Conservation (phyloP, 2,329 filamentous ascomycete species). For the Penicillium sclerotigenum region DNA sequence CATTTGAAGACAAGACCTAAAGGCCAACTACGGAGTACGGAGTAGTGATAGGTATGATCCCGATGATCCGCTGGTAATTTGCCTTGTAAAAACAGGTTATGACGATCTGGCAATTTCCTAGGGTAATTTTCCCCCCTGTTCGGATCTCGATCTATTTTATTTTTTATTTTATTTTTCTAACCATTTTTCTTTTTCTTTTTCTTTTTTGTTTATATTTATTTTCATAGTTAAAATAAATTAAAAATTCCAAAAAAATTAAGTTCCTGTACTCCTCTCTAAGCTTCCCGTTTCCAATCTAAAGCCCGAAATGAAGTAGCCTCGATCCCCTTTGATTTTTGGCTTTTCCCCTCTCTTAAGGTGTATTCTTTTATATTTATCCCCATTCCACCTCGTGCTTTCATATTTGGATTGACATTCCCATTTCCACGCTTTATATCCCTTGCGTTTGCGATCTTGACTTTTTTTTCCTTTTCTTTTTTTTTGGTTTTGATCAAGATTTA, state of each 20-base stretch:
- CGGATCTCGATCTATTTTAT: slow-evolving; percentile 9
- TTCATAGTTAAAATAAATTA: not conserved
- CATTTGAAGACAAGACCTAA: not conserved
- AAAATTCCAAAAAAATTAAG: not conserved
- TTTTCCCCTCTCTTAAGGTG: slow-evolving; percentile 9
- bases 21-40: slow-evolving; percentile 11
- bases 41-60: slow-evolving; percentile 20
- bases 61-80: slow-evolving; percentile 26
- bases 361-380: slow-evolving; percentile 17
- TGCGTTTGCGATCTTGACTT: slow-evolving; percentile 22
- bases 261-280: slow-evolving; percentile 12
- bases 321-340: slow-evolving; percentile 17
- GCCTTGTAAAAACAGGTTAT: slow-evolving; percentile 17
- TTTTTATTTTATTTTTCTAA: not conserved
- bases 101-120: slow-evolving; percentile 16
- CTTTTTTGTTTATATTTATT: not conserved
- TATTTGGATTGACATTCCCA: slow-evolving; percentile 25
- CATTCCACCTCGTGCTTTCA: slow-evolving; percentile 18
- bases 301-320: slow-evolving; percentile 24
- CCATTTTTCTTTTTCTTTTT: not conserved
- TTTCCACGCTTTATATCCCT: slow-evolving; percentile 34
- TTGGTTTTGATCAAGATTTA: not conserved
- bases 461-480: slow-evolving; percentile 5
- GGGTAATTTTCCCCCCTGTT: slow-evolving; percentile 9
- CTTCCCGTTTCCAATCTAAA: slow-evolving; percentile 21